Conservation (phyloP, 441 rosid species). For the Jatropha multifida region DNA sequence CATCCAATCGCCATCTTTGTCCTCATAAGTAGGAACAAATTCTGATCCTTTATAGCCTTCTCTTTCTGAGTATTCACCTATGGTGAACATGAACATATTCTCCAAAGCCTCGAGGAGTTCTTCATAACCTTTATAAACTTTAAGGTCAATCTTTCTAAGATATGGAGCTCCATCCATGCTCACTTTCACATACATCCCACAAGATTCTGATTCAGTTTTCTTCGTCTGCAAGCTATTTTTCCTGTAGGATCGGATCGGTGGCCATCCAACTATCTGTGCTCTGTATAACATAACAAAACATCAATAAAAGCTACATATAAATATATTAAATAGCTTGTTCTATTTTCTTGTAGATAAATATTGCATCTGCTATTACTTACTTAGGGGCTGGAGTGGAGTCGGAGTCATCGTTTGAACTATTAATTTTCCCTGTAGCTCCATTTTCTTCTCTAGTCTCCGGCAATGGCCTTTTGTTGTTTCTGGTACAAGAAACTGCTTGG, state of each 20-base stretch:
- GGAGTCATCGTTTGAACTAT: constrained; percentile 21
- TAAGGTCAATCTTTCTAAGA: constrained; percentile 80
- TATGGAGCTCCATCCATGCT: constrained; percentile 96
- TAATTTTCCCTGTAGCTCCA: constrained; percentile 26
- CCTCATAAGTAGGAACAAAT: constrained; percentile 77
- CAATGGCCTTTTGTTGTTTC: constrained; percentile 64
- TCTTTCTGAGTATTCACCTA: constrained; percentile 68
- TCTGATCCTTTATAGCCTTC: constrained; percentile 88
- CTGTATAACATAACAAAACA: constrained; percentile 35
- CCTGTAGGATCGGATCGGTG: constrained; percentile 73
- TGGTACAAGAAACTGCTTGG: constrained; percentile 29
- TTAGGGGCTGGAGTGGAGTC: constrained; percentile 53
- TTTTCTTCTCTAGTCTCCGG: constrained; percentile 23
- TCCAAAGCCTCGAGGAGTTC: constrained; percentile 67
- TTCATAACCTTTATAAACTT: constrained; percentile 53
- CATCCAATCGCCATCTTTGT: constrained; percentile 97
- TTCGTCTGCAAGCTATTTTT: constrained; percentile 58
- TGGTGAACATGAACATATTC: constrained; percentile 74
- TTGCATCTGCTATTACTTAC: constrained; percentile 40
- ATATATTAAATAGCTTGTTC: neutral
- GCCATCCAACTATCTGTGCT: constrained; percentile 90
- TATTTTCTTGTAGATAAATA: neutral
- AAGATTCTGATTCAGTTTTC: constrained; percentile 49
- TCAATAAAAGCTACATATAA: neutral
- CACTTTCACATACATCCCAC: constrained; percentile 73